Conservation (phyloP, 2,329 filamentous ascomycete species). For the Talaromyces sp. region DNA sequence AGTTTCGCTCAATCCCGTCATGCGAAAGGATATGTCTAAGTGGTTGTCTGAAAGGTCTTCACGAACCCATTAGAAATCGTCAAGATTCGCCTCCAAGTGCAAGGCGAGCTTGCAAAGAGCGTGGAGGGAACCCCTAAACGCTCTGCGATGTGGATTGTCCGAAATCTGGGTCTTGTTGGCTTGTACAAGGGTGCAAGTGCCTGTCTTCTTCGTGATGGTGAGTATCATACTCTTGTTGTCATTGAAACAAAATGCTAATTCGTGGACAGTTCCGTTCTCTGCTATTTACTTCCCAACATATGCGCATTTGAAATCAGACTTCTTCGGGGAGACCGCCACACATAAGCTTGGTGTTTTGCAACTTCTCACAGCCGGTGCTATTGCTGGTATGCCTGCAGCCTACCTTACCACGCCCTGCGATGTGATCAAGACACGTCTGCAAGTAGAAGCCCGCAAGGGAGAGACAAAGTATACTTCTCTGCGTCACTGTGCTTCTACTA, state of each 20-base stretch:
- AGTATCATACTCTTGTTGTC: conserved; percentile 26
- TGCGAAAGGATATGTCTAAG: background rate
- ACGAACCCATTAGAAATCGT: conserved; percentile 98
- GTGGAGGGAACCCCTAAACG: conserved; percentile 78
- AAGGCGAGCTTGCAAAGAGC: conserved; percentile 89
- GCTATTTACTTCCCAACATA: conserved; percentile 99
- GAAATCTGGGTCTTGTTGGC: conserved; percentile 87
- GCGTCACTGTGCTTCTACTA: conserved; percentile 76
- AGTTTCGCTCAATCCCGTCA: conserved; percentile 40
- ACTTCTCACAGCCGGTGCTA: conserved; percentile 89
- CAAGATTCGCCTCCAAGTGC: conserved; percentile 96
- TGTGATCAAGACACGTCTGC: conserved; percentile 97
- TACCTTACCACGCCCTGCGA: conserved; percentile 97
- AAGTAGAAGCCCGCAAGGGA: conserved; percentile 95
- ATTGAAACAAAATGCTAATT: conserved; percentile 18
- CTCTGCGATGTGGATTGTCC: conserved; percentile 96
- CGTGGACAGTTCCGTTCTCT: conserved; percentile 75
- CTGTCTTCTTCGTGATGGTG: conserved; percentile 79
- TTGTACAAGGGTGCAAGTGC: conserved; percentile 96
- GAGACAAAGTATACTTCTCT: conserved; percentile 84
- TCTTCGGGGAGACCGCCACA: conserved; percentile 82
- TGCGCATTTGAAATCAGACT: conserved; percentile 85
- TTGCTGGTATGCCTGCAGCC: conserved; percentile 84
- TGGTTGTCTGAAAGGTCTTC: conserved; percentile 62
- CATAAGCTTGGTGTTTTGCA: conserved; percentile 89